These are phyloP conservation scores for Chalara sp. DNA, from an alignment of 2,329 filamentous ascomycete genomes.

Conservation along the genomic window DNA sequence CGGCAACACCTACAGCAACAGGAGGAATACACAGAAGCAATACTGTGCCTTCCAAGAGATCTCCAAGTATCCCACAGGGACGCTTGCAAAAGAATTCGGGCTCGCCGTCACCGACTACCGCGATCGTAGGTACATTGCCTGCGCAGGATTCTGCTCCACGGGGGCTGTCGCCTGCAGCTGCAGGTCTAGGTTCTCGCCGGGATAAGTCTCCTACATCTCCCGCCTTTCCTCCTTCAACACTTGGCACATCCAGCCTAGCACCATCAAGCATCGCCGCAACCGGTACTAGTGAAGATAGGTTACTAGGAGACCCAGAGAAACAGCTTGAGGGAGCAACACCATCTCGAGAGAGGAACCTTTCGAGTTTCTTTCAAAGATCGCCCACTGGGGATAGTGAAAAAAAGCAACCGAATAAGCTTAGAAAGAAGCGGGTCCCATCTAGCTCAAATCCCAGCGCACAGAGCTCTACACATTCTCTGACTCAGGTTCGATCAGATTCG, in stretches of 20 bases:
- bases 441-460: conserved; percentile 82
- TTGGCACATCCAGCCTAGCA: conserved; percentile 16
- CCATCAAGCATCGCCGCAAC: conserved; percentile 18
- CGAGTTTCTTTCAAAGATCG: conserved; percentile 65
- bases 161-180: background rate
- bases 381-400: conserved; percentile 55
- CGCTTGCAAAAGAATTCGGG: conserved; percentile 57
- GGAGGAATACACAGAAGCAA: conserved; percentile 72
- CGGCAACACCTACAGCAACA: conserved; percentile 53
- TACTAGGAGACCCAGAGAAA: conserved; percentile 29
- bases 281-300: conserved; percentile 43
- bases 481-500: conserved; percentile 27
- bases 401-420: conserved; percentile 81
- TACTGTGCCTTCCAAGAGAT: conserved; percentile 86
- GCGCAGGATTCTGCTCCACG: background rate
- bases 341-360: conserved; percentile 62
- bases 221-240: conserved; percentile 9
- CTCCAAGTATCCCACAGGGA: conserved; percentile 61
- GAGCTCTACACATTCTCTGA: conserved; percentile 78
- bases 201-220: conserved; percentile 16
- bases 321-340: conserved; percentile 16
- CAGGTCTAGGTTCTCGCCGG: background rate
- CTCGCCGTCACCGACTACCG: conserved; percentile 33
- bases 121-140: background rate
- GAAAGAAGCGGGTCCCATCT: conserved; percentile 72